Evolutionary conservation across 306 rosid genomes (phyloP), one percentile per base, ranked within the genome.

Genomic region (Oxytropis ochrocephala): DNA sequence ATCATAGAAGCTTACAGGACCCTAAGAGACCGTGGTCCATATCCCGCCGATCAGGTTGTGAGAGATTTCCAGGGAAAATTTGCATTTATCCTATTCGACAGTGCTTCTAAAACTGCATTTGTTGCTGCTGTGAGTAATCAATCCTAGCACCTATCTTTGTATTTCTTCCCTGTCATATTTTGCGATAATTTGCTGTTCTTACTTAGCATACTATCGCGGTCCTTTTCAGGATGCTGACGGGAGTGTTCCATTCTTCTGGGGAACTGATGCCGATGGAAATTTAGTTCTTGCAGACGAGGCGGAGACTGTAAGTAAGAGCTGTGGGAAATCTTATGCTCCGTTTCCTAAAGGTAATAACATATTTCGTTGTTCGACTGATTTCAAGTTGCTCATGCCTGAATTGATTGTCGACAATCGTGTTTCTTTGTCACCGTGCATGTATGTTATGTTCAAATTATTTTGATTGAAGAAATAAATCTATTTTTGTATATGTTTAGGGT

Each of bases 341-440:
- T 95, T 95, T 70, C 99, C 99, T 53, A 85, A 84, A 87, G 99
- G 99, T 94, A n/a, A n/a, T n/a, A n/a, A n/a, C n/a, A n/a, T n/a
- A n/a, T n/a, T n/a, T n/a, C n/a, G n/a, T n/a, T n/a, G n/a, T n/a
- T n/a, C n/a, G n/a, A 8, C 39, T 21, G 59, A 55, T 47, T 67
- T 69, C 51, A 18, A 49, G 70, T 4, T 60, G 52, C 11, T 52
- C 11, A 13, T 55, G 59, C 33, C 0, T 41, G 43, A 30, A 27
- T 36, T 30, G 69, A 48, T 49, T 24, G 9, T 56, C 42, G 2
- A 10, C 32, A 29, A 32, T 43, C 21, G 27, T 17, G 19, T 27
- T 72, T 69, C 16, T 11, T 63, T 58, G 43, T 16, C 6, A 19
- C 43, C 3, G 21, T 24, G 39, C 46, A 5, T 54, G 11, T 38